Conservation (phyloP, 225 moss, liverwort and hornwort genomes). For the Lunularia cruciata region DNA sequence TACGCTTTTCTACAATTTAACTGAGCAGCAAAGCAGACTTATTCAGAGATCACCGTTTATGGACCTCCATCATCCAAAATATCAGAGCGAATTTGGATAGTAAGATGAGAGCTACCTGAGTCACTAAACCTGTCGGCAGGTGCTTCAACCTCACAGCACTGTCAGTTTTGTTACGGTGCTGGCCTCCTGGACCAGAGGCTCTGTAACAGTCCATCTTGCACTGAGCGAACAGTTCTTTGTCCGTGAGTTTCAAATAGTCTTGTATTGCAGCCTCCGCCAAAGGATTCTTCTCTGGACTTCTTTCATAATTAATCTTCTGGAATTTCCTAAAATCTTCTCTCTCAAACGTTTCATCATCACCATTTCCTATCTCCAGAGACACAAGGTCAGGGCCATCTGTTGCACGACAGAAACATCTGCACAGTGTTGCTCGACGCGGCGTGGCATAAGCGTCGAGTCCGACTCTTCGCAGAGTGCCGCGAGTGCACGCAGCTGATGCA, state of each 20-base stretch:
- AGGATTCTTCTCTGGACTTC: slow-evolving; percentile 1
- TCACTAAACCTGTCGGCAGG: slow-evolving; percentile 76
- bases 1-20: too few relatives aligned
- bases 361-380: slow-evolving; percentile 8
- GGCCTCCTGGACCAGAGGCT: slow-evolving; percentile 92
- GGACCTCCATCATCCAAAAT: too few relatives aligned
- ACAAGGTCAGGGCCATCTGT: slow-evolving; percentile 1
- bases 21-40: too few relatives aligned
- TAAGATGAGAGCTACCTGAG: slow-evolving; percentile 40
- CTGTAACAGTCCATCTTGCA: slow-evolving; percentile 87
- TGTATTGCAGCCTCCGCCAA: slow-evolving; percentile 6
- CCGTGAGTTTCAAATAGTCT: slow-evolving; percentile 41
- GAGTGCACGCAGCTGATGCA: background rate
- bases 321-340: slow-evolving; percentile 10
- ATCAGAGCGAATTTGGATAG: too few relatives aligned
- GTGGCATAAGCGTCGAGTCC: background rate
- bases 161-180: slow-evolving; percentile 94
- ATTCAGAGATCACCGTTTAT: too few relatives aligned
- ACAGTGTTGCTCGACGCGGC: background rate
- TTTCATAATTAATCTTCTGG: slow-evolving; percentile 10
- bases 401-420: slow-evolving; percentile 16
- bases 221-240: slow-evolving; percentile 62
- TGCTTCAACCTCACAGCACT: slow-evolving; percentile 88
- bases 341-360: background rate
- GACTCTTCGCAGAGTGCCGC: background rate